A percentile compares a stretch with the other conserved stretches of the same genome.
These are phyloP conservation scores for Ganoderma lingzhi DNA, from an alignment of 1,284 basidiomycete species.

Conservation along the genomic window DNA sequence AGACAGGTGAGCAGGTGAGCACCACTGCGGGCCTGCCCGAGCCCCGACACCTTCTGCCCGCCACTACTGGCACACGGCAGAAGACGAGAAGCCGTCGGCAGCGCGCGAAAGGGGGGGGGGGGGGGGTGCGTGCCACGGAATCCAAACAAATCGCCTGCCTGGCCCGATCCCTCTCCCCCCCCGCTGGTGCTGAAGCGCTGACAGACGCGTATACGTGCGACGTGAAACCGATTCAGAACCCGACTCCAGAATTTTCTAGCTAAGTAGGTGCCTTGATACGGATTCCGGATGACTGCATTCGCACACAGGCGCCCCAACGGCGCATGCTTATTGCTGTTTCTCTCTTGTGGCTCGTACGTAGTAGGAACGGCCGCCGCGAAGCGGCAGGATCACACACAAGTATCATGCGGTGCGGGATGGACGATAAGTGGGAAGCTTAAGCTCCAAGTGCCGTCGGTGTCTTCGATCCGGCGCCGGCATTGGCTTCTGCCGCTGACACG, in stretches of 20 bases:
- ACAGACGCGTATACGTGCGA: background rate
- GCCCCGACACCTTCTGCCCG: background rate
- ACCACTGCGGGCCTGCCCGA: background rate
- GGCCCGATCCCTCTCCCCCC: background rate
- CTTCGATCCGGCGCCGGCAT: background rate
- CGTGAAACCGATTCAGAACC: background rate
- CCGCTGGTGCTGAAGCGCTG: background rate
- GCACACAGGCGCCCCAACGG: background rate
- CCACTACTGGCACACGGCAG: background rate
- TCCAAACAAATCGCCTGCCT: conserved; percentile 1
- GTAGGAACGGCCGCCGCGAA: background rate
- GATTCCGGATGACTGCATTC: no score
- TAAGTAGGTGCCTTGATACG: no score
- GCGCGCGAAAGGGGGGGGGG: background rate
- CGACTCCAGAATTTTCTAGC: no score
- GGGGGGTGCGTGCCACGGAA: background rate
- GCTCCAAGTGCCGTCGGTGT: background rate
- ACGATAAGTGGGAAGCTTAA: background rate
- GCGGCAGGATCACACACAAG: background rate
- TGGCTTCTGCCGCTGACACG: background rate
- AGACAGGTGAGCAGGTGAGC: background rate
- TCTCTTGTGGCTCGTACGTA: background rate
- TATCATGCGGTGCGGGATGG: background rate
- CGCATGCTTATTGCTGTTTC: background rate
- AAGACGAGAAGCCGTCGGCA: background rate